Evolutionary conservation across 1,284 basidiomycete species (phyloP).

Genomic region (Trichosporon sp.): DNA sequence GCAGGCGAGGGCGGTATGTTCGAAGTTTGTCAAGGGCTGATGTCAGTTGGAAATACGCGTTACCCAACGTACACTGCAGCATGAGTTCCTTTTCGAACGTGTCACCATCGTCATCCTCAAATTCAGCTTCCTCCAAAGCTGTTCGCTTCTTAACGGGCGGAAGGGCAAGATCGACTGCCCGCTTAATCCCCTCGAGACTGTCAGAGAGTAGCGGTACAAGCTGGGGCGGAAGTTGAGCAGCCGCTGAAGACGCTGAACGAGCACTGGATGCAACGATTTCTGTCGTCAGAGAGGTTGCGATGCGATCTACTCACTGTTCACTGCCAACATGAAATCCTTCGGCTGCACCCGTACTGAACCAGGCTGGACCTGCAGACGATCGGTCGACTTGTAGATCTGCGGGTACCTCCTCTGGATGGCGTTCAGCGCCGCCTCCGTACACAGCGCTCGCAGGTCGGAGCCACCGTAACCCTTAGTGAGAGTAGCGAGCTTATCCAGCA

Average conservation of each 20-base stretch:
- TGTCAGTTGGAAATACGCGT: conserved; percentile 23
- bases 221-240: conserved; percentile 80
- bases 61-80: conserved; percentile 69
- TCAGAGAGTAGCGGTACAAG: conserved; percentile 76
- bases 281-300: conserved; percentile 50
- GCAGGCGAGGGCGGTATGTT: conserved; percentile 84
- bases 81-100: conserved; percentile 80
- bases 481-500: conserved; percentile 74
- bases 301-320: conserved; percentile 72
- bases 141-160: conserved; percentile 73
- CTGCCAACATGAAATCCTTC: conserved; percentile 95
- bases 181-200: conserved; percentile 71
- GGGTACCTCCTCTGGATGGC: conserved; percentile 95
- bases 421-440: conserved; percentile 95
- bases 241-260: conserved; percentile 81
- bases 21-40: conserved; percentile 87
- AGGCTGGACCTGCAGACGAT: conserved; percentile 81
- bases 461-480: conserved; percentile 98
- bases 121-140: conserved; percentile 92
- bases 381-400: conserved; percentile 92
- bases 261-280: conserved; percentile 93
- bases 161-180: conserved; percentile 68
- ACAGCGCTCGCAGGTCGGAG: conserved; percentile 89
- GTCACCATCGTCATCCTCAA: conserved; percentile 71
- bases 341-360: conserved; percentile 83